Conservation (phyloP, 495 filamentous ascomycete genomes). For the Penicillium psychrofluorescens region DNA sequence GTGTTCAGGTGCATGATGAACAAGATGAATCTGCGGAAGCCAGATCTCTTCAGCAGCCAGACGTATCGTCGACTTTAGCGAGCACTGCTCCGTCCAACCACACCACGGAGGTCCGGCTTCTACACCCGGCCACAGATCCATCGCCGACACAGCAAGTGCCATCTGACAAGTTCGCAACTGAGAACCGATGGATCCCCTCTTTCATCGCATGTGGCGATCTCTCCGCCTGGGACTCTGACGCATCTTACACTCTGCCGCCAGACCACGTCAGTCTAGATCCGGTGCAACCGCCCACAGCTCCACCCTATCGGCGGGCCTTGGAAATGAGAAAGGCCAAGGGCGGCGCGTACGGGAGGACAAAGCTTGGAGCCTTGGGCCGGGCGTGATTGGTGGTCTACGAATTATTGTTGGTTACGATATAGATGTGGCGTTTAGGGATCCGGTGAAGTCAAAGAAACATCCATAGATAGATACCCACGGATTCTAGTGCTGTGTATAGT, state of each 20-base stretch:
- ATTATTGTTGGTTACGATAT: no score
- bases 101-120: slow-evolving; percentile 15
- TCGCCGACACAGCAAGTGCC: slow-evolving; percentile 15
- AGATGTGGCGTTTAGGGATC: no score
- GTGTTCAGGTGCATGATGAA: slow-evolving; percentile 50
- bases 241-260: slow-evolving; percentile 77
- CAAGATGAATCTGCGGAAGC: slow-evolving; percentile 31
- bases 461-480: no score
- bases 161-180: slow-evolving; percentile 24
- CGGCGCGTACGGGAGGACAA: slow-evolving; percentile 79
- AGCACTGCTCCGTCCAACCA: slow-evolving; percentile 5
- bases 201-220: slow-evolving; percentile 96
- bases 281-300: slow-evolving; percentile 92
- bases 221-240: slow-evolving; percentile 91
- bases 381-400: slow-evolving; percentile 9
- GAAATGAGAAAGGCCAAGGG: slow-evolving; percentile 73
- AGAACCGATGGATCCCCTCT: slow-evolving; percentile 74
- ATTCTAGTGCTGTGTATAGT: no score
- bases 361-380: slow-evolving; percentile 23
- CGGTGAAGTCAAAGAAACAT: no score
- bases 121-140: slow-evolving; percentile 20
- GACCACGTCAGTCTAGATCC: slow-evolving; percentile 78
- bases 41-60: slow-evolving; percentile 8
- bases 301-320: slow-evolving; percentile 85
- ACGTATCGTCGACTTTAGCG: not conserved